These are phyloP conservation scores for Geosmithia morbida DNA, from an alignment of 2,329 filamentous ascomycete species.

Conservation along the genomic window DNA sequence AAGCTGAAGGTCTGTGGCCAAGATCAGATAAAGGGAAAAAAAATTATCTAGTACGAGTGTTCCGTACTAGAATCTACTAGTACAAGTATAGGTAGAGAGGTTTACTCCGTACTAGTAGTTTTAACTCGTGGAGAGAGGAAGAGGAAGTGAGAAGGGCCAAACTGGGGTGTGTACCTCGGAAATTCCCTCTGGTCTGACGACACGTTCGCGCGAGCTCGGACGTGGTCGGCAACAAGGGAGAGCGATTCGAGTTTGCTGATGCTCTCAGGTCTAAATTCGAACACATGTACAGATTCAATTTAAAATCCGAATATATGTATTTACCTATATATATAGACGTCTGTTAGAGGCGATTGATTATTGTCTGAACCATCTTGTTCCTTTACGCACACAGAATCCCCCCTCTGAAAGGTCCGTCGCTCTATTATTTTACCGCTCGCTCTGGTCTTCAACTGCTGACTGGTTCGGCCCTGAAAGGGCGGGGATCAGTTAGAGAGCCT, in stretches of 20 bases:
- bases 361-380: background rate
- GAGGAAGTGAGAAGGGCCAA: background rate
- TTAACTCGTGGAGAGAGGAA: background rate
- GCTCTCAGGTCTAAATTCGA: no score
- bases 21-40: background rate
- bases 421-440: background rate
- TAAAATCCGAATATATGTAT: no score
- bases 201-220: background rate
- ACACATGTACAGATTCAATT: no score
- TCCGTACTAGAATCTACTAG: no score
- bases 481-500: background rate
- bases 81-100: no score
- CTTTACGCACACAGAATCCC: background rate
- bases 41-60: background rate
- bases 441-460: background rate
- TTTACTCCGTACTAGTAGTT: background rate
- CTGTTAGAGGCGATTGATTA: no score
- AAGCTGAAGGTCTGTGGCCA: background rate
- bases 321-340: no score
- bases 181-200: constrained; percentile 1
- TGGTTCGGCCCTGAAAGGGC: background rate
- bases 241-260: no score
- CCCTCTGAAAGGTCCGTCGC: no score
- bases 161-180: constrained; percentile 1
- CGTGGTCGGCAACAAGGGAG: background rate